Conservation (phyloP, 345 rosid species). For the Populus alba region DNA sequence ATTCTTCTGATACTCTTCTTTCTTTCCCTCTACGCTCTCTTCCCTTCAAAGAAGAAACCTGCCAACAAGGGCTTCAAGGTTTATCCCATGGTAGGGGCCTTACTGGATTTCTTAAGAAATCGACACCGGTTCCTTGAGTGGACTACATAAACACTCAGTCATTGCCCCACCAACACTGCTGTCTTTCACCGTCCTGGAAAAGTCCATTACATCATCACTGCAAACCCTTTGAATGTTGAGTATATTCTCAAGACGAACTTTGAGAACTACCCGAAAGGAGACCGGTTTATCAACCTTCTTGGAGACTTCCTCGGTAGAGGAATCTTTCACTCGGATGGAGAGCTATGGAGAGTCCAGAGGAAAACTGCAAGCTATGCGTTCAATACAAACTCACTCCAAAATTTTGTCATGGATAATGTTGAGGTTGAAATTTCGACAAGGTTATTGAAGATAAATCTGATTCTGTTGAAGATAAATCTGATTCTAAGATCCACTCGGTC, state of each 20-base stretch:
- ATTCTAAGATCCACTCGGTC: too few species aligned
- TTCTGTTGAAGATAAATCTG: too few species aligned
- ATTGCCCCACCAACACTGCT: constrained; percentile 28
- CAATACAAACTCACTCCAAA: constrained; percentile 39
- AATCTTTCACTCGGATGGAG: constrained; percentile 46
- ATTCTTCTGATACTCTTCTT: constrained; percentile 16
- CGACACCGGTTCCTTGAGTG: constrained; percentile 45
- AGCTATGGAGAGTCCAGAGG: constrained; percentile 40
- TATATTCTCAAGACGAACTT: constrained; percentile 42
- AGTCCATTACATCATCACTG: constrained; percentile 34
- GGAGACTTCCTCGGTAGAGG: constrained; percentile 45
- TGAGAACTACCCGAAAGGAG: constrained; percentile 45
- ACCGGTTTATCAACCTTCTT: constrained; percentile 17
- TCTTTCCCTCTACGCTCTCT: constrained; percentile 8
- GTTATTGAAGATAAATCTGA: too few species aligned
- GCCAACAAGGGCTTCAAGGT: constrained; percentile 26
- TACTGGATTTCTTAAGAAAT: constrained; percentile 39
- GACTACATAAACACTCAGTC: constrained; percentile 29
- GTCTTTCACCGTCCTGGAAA: constrained; percentile 27
- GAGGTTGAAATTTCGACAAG: constrained; percentile 30
- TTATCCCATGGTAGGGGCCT: constrained; percentile 37
- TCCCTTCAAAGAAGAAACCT: neutral
- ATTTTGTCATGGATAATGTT: constrained; percentile 33
- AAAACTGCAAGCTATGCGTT: constrained; percentile 47
- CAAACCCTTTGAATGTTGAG: constrained; percentile 37